Percentiles rank a stretch among this genome's conserved stretches.
phyloP scores from a whole-genome alignment of 805 yeast genomes.

The Spathaspora passalidarum region DNA sequence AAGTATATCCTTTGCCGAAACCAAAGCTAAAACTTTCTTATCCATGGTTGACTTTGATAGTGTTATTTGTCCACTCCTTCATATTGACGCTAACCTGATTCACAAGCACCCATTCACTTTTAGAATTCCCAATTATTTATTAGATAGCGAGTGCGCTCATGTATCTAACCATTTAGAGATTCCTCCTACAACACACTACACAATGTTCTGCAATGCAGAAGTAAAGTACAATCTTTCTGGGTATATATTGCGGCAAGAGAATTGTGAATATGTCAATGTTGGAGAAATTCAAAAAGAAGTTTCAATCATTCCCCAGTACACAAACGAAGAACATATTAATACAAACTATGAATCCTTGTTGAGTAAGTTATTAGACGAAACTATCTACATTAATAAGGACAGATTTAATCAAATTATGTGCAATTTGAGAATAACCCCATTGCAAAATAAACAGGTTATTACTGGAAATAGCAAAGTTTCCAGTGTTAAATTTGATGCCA shows the following conservation, averaged over 20 bases:
- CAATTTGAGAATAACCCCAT: background rate
- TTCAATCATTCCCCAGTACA: constrained; percentile 3
- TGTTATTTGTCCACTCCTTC: background rate
- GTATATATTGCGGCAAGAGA: constrained; percentile 1
- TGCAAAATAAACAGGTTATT: background rate
- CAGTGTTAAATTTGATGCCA: background rate
- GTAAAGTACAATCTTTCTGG: constrained; percentile 6
- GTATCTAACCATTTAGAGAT: constrained; percentile 6
- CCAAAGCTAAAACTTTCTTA: constrained; percentile 4
- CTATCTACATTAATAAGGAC: constrained; percentile 1
- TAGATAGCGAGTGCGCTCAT: constrained; percentile 7
- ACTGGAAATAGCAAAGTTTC: background rate
- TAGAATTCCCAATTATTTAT: constrained; percentile 9
- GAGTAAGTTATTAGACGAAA: background rate
- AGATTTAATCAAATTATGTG: background rate
- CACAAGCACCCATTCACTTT: constrained; percentile 10
- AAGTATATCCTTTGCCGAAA: constrained; percentile 1
- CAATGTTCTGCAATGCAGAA: background rate
- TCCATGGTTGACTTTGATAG: constrained; percentile 9
- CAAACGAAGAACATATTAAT: background rate
- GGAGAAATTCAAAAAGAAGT: background rate
- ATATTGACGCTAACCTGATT: background rate
- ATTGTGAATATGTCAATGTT: background rate
- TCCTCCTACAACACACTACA: constrained; percentile 7
- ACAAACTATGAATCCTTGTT: background rate